Evolutionary conservation across 2,329 filamentous ascomycete species (phyloP).

Genomic region (Ceratocystis alfenasii): DNA sequence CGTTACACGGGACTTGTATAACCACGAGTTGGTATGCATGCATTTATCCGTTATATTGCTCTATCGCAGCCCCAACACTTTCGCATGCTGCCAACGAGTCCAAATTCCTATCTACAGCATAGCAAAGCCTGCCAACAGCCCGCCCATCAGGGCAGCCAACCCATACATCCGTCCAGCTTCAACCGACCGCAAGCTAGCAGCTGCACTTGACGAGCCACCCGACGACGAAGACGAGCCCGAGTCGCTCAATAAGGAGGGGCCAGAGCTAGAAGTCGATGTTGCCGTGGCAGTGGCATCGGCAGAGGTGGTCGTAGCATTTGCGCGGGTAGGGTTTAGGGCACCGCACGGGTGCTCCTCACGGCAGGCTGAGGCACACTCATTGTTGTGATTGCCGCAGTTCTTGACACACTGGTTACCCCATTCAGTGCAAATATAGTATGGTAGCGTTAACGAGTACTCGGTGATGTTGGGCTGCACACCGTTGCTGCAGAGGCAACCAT

Average conservation of each 20-base stretch:
- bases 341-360: constrained; percentile 59
- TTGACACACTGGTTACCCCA: constrained; percentile 58
- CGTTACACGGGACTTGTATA: not conserved
- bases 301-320: constrained; percentile 42
- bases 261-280: constrained; percentile 3
- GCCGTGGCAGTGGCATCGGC: constrained; percentile 31
- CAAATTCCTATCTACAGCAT: constrained; percentile 28
- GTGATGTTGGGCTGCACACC: constrained; percentile 57
- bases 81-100: not conserved
- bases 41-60: not conserved
- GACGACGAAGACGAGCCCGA: constrained; percentile 21
- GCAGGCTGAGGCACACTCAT: constrained; percentile 49
- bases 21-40: constrained; percentile 1
- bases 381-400: constrained; percentile 42
- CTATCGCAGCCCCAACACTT: not conserved
- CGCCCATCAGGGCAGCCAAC: constrained; percentile 31
- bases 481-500: constrained; percentile 59
- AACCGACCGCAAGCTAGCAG: constrained; percentile 24
- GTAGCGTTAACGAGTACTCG: constrained; percentile 66
- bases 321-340: constrained; percentile 48
- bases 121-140: constrained; percentile 34
- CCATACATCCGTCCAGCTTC: constrained; percentile 32
- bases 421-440: constrained; percentile 63
- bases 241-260: constrained; percentile 18
- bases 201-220: constrained; percentile 20